Conservation (phyloP, 768 basidiomycete species). For the Amyloporia xantha region DNA sequence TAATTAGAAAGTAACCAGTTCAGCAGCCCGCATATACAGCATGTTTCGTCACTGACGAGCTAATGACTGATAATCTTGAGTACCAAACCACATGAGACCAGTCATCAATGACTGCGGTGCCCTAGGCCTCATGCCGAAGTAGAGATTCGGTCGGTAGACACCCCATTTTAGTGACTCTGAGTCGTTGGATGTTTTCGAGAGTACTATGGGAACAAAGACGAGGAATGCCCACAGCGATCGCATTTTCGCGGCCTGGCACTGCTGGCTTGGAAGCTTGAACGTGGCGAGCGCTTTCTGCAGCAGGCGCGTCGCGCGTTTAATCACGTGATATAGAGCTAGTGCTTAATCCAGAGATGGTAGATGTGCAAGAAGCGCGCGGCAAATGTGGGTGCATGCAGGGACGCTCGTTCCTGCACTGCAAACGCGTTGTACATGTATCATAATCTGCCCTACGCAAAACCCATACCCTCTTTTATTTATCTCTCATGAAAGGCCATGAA, state of each 20-base stretch:
- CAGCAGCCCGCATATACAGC: too few species aligned
- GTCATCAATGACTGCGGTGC: constrained; percentile 88
- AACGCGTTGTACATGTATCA: too few species aligned
- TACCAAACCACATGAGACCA: constrained; percentile 92
- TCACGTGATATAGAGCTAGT: too few species aligned
- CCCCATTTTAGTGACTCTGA: constrained; percentile 68
- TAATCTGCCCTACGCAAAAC: too few species aligned
- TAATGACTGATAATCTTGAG: constrained; percentile 73
- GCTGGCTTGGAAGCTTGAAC: background rate
- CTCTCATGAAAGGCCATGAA: constrained; percentile 10
- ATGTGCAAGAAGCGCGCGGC: too few species aligned
- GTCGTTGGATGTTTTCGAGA: constrained; percentile 38
- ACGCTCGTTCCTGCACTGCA: too few species aligned
- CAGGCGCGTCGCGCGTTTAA: background rate
- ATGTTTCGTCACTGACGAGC: constrained; percentile 39
- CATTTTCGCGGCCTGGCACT: constrained; percentile 26
- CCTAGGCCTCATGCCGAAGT: constrained; percentile 85
- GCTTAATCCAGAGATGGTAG: too few species aligned
- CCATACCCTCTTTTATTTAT: background rate
- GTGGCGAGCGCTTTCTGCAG: constrained; percentile 7
- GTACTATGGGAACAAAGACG: constrained; percentile 32
- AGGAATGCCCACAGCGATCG: constrained; percentile 39
- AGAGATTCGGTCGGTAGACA: constrained; percentile 86
- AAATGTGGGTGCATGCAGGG: too few species aligned
- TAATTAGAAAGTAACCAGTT: constrained; percentile 22